These are phyloP conservation scores for Rosa hybrid DNA, from an alignment of 331 rosid genomes.

Conservation along the genomic window DNA sequence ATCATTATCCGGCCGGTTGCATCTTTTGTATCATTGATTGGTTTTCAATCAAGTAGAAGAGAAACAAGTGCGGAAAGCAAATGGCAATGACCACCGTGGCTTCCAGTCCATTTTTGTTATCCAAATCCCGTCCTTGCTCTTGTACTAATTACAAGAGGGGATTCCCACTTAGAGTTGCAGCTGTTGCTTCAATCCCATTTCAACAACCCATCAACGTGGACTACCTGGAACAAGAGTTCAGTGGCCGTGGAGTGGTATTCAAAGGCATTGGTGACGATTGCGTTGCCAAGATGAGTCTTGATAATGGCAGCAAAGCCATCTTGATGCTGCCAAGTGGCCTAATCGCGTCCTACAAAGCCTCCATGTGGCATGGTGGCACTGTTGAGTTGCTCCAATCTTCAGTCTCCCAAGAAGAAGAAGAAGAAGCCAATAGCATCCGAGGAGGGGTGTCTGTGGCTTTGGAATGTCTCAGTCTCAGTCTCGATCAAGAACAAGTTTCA, in stretches of 20 bases:
- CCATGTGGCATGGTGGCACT: slow-evolving; percentile 93
- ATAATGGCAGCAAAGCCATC: slow-evolving; percentile 67
- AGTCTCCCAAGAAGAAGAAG: slow-evolving; percentile 49
- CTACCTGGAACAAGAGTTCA: slow-evolving; percentile 69
- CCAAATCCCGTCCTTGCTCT: slow-evolving; percentile 30
- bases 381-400: slow-evolving; percentile 75
- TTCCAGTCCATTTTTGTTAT: slow-evolving; percentile 34
- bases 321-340: slow-evolving; percentile 79
- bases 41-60: neutral
- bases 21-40: no score
- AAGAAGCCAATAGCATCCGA: slow-evolving; percentile 33
- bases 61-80: neutral
- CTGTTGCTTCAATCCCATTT: slow-evolving; percentile 66
- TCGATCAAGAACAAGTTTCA: slow-evolving; percentile 20
- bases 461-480: slow-evolving; percentile 24
- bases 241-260: slow-evolving; percentile 83
- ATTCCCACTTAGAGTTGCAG: slow-evolving; percentile 28
- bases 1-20: no score
- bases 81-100: slow-evolving; percentile 43
- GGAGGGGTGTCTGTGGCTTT: slow-evolving; percentile 81
- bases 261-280: slow-evolving; percentile 65
- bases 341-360: slow-evolving; percentile 78
- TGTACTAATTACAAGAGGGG: slow-evolving; percentile 29
- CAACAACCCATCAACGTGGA: slow-evolving; percentile 68
- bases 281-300: slow-evolving; percentile 64